Percentiles rank a stretch among this genome's conserved stretches.
Conservation (phyloP, 2,329 filamentous ascomycete genomes). For the Calonectria honghensis region DNA sequence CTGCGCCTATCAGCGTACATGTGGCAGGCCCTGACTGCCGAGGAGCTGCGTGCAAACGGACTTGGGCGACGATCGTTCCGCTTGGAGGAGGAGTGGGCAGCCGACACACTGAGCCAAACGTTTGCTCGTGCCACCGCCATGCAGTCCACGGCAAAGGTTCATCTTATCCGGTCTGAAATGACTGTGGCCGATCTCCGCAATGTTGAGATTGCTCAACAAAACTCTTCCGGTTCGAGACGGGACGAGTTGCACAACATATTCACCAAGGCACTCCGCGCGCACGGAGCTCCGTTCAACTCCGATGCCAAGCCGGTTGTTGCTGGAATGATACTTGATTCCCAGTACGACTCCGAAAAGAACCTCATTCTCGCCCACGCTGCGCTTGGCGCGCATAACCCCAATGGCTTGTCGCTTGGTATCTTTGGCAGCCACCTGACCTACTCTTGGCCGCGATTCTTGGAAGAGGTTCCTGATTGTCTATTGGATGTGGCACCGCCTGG, state of each 20-base stretch:
- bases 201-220: constrained; percentile 79
- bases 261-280: constrained; percentile 66
- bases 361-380: constrained; percentile 81
- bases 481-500: constrained; percentile 61
- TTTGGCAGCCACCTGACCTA: constrained; percentile 83
- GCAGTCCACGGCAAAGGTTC: constrained; percentile 70
- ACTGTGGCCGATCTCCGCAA: constrained; percentile 80
- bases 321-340: constrained; percentile 81
- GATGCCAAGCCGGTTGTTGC: constrained; percentile 77
- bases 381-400: constrained; percentile 70
- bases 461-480: constrained; percentile 76
- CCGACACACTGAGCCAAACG: constrained; percentile 75
- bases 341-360: constrained; percentile 76
- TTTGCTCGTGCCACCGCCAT: constrained; percentile 2
- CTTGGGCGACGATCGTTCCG: constrained; percentile 83
- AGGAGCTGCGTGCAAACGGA: constrained; percentile 82
- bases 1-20: constrained; percentile 84
- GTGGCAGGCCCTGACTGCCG: constrained; percentile 85
- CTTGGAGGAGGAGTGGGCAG: constrained; percentile 84
- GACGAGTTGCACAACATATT: constrained; percentile 70
- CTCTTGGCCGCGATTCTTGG: constrained; percentile 81
- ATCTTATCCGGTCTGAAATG: constrained; percentile 79
- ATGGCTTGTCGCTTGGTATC: constrained; percentile 79
- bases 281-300: constrained; percentile 57
- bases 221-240: constrained; percentile 72